phyloP scores from a whole-genome alignment of 116 monocot species.

The Dioscorea cayenensis region DNA sequence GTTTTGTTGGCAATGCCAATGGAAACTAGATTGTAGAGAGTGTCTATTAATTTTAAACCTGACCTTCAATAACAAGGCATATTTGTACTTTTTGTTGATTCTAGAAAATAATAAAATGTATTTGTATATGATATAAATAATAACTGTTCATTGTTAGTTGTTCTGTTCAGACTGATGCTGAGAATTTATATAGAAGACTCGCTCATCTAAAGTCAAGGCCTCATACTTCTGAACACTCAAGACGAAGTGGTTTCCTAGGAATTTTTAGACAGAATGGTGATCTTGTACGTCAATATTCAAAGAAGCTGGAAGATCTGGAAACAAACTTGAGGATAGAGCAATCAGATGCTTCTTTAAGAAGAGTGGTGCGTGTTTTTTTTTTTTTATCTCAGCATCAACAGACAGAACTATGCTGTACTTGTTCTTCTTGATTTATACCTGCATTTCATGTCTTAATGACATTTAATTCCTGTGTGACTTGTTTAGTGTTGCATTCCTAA shows the following conservation, averaged over 20 bases:
- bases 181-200: conserved; percentile 57
- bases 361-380: background rate
- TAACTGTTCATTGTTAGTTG: conserved; percentile 3
- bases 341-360: conserved; percentile 31
- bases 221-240: conserved; percentile 16
- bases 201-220: conserved; percentile 39
- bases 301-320: conserved; percentile 75
- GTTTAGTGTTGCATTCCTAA: no score
- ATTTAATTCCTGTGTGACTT: no score
- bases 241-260: conserved; percentile 37
- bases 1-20: no score
- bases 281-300: conserved; percentile 32
- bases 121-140: conserved; percentile 2
- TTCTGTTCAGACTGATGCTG: conserved; percentile 55
- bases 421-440: background rate
- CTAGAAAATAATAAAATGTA: background rate
- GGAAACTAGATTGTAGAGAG: background rate
- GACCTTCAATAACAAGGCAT: no score
- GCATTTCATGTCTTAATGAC: background rate
- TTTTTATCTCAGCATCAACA: background rate
- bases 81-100: no score
- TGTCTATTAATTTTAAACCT: background rate
- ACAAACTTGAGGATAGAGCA: conserved; percentile 72
- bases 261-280: conserved; percentile 46
- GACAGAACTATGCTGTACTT: background rate